A percentile compares a stretch with the other conserved stretches of the same genome.
These are phyloP conservation scores for Fistulifera pelliculosa DNA, from an alignment of 108 stramenopile species.

Conservation along the genomic window DNA sequence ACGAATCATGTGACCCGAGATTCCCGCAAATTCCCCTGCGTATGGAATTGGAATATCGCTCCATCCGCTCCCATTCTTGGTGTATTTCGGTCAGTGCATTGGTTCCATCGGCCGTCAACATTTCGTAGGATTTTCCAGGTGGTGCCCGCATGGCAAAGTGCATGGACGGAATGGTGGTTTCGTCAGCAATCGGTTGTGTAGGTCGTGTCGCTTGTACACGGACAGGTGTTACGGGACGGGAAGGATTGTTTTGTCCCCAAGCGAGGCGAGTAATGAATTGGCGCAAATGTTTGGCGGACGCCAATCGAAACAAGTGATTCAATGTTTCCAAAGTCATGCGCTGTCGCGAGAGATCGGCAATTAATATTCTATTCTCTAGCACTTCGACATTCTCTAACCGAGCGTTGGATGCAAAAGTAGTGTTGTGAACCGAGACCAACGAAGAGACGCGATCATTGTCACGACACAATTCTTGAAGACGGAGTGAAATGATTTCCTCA, in stretches of 20 bases:
- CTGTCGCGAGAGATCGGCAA: conserved; percentile 72
- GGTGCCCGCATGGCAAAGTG: conserved; percentile 71
- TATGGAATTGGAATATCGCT: conserved; percentile 37
- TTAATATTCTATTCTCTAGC: conserved; percentile 21
- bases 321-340: conserved; percentile 73
- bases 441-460: conserved; percentile 57
- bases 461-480: conserved; percentile 54
- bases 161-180: conserved; percentile 38
- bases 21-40: conserved; percentile 49
- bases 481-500: conserved; percentile 51
- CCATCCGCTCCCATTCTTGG: conserved; percentile 53
- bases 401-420: neutral
- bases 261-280: conserved; percentile 55
- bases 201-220: neutral
- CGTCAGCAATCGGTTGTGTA: neutral
- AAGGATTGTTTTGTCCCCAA: conserved; percentile 60
- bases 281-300: conserved; percentile 24
- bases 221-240: no score
- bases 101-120: conserved; percentile 30
- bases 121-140: conserved; percentile 29
- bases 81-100: conserved; percentile 65
- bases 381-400: neutral
- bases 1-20: conserved; percentile 46
- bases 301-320: conserved; percentile 57
- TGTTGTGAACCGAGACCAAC: conserved; percentile 50